Evolutionary conservation across 805 yeast genomes (phyloP), one percentile per base, ranked within the genome.

Genomic region (Candida patagonica): DNA sequence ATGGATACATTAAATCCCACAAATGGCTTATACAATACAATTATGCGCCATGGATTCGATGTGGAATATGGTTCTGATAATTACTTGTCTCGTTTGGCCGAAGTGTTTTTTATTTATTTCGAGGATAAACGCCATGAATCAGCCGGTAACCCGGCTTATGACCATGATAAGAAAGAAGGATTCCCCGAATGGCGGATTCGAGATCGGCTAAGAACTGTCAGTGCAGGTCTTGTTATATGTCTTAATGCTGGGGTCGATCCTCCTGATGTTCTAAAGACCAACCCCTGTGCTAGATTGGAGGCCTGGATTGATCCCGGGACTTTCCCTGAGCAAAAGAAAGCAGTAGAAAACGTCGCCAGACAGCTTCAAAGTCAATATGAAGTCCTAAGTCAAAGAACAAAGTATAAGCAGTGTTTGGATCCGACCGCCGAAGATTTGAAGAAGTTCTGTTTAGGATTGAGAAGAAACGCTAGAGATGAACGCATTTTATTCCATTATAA

Each of bases 361-460:
- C 78, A 75, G 47, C 63, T 92, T 37, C 96, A 89, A 57, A 57
- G 77, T 2, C 95, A 89, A 57, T 92, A 89, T 59, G 96, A 89
- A 60, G 80, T 89, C 0, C 68, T 92, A 35, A 81, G 95, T 1
- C 67, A 87, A 43, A 71, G 95, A 48, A 86, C 96, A 1, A 73
- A 94, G 36, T 88, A 87, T 59, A 92, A 88, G 58, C 95, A 84
- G 56, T 78, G 85, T 33, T 64, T 92, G 42, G 97, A 92, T 57
- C 97, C 97, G 1, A 83, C 88, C 40, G 96, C 88, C 16, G 98
- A 92, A 55, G 98, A 92, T 55, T 80, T 87, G 29, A 89, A 89
- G 56, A 68, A 96, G 36, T 82, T 88, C 50, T 88, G 96, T 58
- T 81, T 85, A 49, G 82, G 94, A 0, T 64, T 92, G 44, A 68